phyloP scores from a whole-genome alignment of 257 asterid species.

The Solanum bukasovii region DNA sequence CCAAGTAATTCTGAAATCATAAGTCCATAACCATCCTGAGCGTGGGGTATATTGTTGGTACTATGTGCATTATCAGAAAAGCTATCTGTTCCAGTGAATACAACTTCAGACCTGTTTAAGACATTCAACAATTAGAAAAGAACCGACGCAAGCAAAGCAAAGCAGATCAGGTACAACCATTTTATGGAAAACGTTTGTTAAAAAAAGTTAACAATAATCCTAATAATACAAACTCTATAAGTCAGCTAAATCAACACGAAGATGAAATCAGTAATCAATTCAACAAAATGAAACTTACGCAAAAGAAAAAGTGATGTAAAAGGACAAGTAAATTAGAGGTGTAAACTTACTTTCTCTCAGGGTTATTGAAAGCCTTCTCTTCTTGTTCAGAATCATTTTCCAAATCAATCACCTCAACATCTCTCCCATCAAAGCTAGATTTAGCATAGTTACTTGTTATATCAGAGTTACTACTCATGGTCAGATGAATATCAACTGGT shows the following conservation, averaged over 20 bases:
- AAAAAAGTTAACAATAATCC: not conserved
- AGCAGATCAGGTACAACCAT: not conserved
- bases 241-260: not conserved
- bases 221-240: not conserved
- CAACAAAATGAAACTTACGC: not conserved
- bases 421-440: slow-evolving; percentile 30
- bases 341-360: slow-evolving; percentile 53
- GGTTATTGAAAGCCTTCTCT: slow-evolving; percentile 32
- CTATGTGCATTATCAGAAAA: slow-evolving; percentile 47
- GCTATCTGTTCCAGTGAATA: slow-evolving; percentile 54
- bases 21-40: slow-evolving; percentile 81
- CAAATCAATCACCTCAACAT: slow-evolving; percentile 87
- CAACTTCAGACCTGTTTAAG: slow-evolving; percentile 54
- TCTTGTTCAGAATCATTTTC: slow-evolving; percentile 67
- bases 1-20: slow-evolving; percentile 79
- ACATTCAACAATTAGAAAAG: slow-evolving; percentile 2
- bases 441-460: slow-evolving; percentile 31
- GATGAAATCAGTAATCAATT: not conserved
- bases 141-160: slow-evolving; percentile 2
- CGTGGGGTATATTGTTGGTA: slow-evolving; percentile 40
- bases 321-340: not conserved
- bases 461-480: slow-evolving; percentile 38
- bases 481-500: slow-evolving; percentile 59
- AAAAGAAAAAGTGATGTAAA: not conserved
- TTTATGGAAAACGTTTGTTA: not conserved